Base-by-base conservation (phyloP, 345 rosid species). In the Stellera chamaejasme region DNA sequence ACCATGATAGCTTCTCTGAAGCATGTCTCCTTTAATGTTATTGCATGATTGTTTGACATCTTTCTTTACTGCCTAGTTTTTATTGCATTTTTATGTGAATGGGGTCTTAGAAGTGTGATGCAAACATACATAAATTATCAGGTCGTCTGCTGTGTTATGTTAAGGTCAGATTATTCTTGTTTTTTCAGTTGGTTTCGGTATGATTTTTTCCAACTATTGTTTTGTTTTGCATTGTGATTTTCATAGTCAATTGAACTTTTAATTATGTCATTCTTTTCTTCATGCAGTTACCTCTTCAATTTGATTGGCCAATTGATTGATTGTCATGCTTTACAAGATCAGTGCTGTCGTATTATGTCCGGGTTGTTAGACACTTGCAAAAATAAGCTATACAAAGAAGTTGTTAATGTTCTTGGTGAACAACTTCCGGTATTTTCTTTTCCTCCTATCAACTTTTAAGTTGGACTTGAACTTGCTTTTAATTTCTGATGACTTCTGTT, bases 251-350 rank as follows among this genome's bases (percentile, higher is more conserved):
- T 48, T 48, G 27, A 43, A 55, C 36, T 27, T 16, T 23, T 66
- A 51, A 60, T 65, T 58, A 13, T 61, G 56, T 70, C 43, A 23
- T 55, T 65, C 48, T 41, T 73, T 69, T 32, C 48, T 41, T 69
- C 45, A 59, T 70, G 70, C 88, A 92, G 98, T 64, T 92, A 92
- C 59, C 83, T 92, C 66, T 72, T 83, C 75, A 88, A 80, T 76
- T 84, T 92, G 83, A 71, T 79, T 58, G 98, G 93, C 44, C 95
- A 83, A 75, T 75, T 76, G 62, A 79, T 88, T 69, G 87, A 69
- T 68, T 70, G 51, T 66, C 69, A 68, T 62, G 70, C 85, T 69
- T 68, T 92, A 65, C 90, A 80, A 88, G 90, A 85, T 63, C 98
- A 92, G 68, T 88, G 98, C 64, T 92, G 95, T 67, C 70, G 68